Conservation (phyloP, 2,329 filamentous ascomycete genomes). For the Pseudofabraea citricarpa region DNA sequence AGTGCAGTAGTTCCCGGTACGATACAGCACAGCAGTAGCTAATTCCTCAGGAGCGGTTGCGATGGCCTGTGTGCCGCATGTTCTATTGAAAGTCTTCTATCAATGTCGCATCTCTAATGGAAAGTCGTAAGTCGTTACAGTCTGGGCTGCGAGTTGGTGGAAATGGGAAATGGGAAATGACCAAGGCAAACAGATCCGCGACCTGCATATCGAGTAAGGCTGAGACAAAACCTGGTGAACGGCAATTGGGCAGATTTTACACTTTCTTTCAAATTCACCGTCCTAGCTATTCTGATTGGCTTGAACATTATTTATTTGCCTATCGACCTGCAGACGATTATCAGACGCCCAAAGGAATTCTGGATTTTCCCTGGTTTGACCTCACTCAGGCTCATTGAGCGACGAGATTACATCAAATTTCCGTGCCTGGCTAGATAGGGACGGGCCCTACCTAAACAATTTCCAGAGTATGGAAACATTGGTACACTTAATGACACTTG, state of each 20-base stretch:
- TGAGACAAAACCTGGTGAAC: constrained; percentile 12
- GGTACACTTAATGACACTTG: neutral
- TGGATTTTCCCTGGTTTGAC: too few relatives aligned
- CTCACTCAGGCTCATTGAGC: neutral
- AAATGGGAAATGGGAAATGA: constrained; percentile 22
- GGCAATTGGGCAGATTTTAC: neutral
- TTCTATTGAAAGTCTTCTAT: constrained; percentile 12
- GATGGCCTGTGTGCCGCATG: constrained; percentile 14
- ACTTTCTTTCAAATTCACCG: neutral
- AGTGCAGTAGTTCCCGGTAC: too few relatives aligned
- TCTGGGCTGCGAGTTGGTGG: constrained; percentile 8
- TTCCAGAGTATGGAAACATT: neutral
- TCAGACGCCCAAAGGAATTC: too few relatives aligned
- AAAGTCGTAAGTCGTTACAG: neutral
- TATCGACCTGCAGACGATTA: neutral
- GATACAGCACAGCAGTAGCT: too few relatives aligned
- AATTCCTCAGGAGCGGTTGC: neutral
- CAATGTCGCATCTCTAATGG: neutral
- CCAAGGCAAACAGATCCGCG: constrained; percentile 22
- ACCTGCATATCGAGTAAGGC: constrained; percentile 23
- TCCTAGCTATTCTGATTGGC: neutral
- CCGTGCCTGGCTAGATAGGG: neutral
- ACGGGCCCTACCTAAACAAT: too few relatives aligned
- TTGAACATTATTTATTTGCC: neutral
- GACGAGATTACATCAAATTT: neutral